Evolutionary conservation across 1,284 basidiomycete genomes (phyloP).

Genomic region (Sutorius eximius): DNA sequence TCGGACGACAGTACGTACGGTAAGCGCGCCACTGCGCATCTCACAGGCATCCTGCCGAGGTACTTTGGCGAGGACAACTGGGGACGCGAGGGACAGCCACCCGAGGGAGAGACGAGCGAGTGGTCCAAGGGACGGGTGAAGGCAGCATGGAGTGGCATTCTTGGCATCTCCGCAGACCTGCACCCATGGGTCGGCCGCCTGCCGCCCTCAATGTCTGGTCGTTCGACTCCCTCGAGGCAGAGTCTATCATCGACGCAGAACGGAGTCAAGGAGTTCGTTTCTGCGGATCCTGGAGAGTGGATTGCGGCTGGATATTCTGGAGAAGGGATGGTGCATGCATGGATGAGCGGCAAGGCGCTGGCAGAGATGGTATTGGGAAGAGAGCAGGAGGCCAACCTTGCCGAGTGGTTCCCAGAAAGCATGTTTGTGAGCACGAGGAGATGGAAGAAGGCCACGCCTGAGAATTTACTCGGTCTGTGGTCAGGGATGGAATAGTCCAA

Average conservation of each 20-base stretch:
- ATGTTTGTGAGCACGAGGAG: slow-evolving; percentile 41
- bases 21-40: slow-evolving; percentile 36
- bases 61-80: slow-evolving; percentile 45
- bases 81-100: slow-evolving; percentile 36
- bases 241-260: neutral
- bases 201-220: slow-evolving; percentile 37
- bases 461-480: slow-evolving; percentile 28
- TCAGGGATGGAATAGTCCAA: slow-evolving; percentile 2
- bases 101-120: slow-evolving; percentile 10
- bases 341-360: slow-evolving; percentile 36
- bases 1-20: slow-evolving; percentile 44
- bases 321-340: slow-evolving; percentile 38
- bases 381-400: slow-evolving; percentile 36
- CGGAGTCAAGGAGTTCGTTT: slow-evolving; percentile 5
- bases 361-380: slow-evolving; percentile 36
- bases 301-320: slow-evolving; percentile 40
- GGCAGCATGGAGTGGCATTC: slow-evolving; percentile 52
- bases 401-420: slow-evolving; percentile 47
- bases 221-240: slow-evolving; percentile 24
- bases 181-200: slow-evolving; percentile 50
- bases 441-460: slow-evolving; percentile 43
- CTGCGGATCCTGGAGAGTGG: slow-evolving; percentile 46
- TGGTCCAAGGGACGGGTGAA: slow-evolving; percentile 45
- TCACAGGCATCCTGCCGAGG: slow-evolving; percentile 43
- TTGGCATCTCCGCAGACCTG: slow-evolving; percentile 48